These are phyloP conservation scores for Anthoceros angustus DNA, from an alignment of 225 moss, liverwort and hornwort species.

Conservation along the genomic window DNA sequence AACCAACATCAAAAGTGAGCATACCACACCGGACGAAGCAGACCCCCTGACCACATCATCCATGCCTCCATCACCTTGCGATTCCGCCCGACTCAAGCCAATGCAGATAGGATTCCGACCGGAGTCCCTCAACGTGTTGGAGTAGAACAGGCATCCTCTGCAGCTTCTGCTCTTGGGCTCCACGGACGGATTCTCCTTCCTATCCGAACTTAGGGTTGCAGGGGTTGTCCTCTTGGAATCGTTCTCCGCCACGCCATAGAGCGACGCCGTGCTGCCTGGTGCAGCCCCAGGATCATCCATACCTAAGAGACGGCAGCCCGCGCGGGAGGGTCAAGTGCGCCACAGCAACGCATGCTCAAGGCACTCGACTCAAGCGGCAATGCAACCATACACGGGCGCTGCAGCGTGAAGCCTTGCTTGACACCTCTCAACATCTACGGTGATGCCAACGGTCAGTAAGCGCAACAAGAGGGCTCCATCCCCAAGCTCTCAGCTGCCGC, in stretches of 20 bases:
- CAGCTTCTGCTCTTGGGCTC: conserved; percentile 25
- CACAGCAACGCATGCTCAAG: neutral
- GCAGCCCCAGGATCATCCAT: neutral
- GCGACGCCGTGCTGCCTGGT: neutral
- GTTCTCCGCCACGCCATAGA: neutral
- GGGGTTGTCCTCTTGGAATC: neutral
- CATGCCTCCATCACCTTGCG: too few species aligned
- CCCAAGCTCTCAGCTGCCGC: neutral
- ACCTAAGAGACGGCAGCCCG: neutral
- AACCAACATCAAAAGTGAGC: neutral
- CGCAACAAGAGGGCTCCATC: too few species aligned
- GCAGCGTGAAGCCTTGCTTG: neutral
- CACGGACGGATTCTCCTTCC: neutral
- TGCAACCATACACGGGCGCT: neutral
- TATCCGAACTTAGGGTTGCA: neutral
- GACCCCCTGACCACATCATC: too few species aligned
- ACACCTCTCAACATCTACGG: neutral
- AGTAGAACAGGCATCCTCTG: conserved; percentile 45
- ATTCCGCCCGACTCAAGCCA: conserved; percentile 43
- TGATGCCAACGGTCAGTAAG: neutral
- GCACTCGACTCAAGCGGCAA: neutral
- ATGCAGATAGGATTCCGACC: conserved; percentile 46
- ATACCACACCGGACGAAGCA: too few species aligned
- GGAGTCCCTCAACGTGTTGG: conserved; percentile 40
- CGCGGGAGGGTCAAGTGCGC: neutral